Conservation (phyloP, 129 eudicot species). For the Scalesia atractyloides region DNA sequence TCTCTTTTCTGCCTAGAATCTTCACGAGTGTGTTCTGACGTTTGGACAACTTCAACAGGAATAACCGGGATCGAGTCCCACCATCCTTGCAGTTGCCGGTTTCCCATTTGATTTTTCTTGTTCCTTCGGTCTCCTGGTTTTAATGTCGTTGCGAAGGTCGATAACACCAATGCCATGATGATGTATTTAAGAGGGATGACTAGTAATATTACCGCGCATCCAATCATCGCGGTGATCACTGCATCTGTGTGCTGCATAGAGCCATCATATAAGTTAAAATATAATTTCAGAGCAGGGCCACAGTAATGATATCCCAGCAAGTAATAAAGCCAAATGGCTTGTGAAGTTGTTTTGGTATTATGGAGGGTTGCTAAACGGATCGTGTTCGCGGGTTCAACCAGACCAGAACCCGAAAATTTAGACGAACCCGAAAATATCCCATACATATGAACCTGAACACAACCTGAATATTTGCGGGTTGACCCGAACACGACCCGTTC, state of each 20-base stretch:
- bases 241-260: slow-evolving; percentile 61
- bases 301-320: background rate
- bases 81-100: slow-evolving; percentile 75
- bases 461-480: no score
- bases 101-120: slow-evolving; percentile 50
- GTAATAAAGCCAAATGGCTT: background rate
- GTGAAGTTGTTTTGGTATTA: background rate
- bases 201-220: slow-evolving; percentile 43
- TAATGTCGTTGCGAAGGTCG: slow-evolving; percentile 45
- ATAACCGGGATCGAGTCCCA: slow-evolving; percentile 89
- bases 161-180: slow-evolving; percentile 43
- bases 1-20: slow-evolving; percentile 30
- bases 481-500: no score
- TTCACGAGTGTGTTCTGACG: slow-evolving; percentile 16
- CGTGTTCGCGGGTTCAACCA: no score
- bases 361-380: no score
- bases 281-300: background rate
- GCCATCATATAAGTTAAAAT: background rate
- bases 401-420: no score
- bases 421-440: no score
- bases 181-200: slow-evolving; percentile 71
- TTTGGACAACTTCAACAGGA: slow-evolving; percentile 57
- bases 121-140: slow-evolving; percentile 29
- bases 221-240: slow-evolving; percentile 47
- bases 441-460: no score